Conservation (phyloP, 257 asterid genomes). For the Solanum verrucosum region DNA sequence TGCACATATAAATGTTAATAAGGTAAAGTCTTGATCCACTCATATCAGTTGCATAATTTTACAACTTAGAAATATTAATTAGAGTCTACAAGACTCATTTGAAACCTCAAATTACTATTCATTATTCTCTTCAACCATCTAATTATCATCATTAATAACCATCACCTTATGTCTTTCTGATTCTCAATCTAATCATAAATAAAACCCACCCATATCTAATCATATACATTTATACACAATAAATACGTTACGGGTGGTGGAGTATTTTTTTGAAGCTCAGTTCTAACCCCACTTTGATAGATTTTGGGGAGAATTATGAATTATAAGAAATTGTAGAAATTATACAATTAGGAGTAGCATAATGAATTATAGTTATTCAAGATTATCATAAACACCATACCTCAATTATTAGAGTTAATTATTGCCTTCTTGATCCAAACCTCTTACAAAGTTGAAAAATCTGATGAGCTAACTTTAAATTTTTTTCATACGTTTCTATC, state of each 20-base stretch:
- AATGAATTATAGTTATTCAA: not conserved
- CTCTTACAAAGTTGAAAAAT: not conserved
- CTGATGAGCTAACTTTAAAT: too few relatives aligned
- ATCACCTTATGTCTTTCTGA: not conserved
- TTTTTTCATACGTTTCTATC: too few relatives aligned
- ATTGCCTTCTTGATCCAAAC: not conserved
- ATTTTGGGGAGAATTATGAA: not conserved
- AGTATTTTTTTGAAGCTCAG: too few relatives aligned
- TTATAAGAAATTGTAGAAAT: not conserved
- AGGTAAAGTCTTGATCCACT: too few relatives aligned
- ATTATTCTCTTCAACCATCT: too few relatives aligned
- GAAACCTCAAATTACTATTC: too few relatives aligned
- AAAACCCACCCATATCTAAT: not conserved
- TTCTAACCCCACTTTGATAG: not conserved
- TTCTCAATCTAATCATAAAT: not conserved
- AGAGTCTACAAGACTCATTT: too few relatives aligned
- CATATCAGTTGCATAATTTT: too few relatives aligned
- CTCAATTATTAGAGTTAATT: too few relatives aligned
- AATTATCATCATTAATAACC: not conserved
- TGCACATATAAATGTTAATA: too few relatives aligned
- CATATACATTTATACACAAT: not conserved
- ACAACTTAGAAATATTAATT: too few relatives aligned
- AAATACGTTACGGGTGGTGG: not conserved
- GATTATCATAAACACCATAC: not conserved
- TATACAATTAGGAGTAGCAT: not conserved